Conservation (phyloP, 2,329 filamentous ascomycete species). For the Lojkania enalia region DNA sequence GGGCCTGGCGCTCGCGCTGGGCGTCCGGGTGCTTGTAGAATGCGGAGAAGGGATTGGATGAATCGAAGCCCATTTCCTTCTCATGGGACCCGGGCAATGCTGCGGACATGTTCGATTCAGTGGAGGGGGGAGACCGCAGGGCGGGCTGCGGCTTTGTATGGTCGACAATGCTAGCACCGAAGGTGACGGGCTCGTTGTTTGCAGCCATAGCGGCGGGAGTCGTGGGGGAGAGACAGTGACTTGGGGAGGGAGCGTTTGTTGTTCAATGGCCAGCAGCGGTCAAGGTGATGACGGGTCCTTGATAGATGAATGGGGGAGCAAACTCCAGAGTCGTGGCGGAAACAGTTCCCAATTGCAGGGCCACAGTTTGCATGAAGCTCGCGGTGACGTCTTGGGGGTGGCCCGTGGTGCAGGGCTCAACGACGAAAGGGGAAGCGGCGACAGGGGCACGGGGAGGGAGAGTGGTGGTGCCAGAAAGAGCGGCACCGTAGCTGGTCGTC, state of each 20-base stretch:
- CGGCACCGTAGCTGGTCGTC: conserved; percentile 7
- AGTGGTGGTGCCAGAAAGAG: neutral
- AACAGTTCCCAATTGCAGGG: conserved; percentile 3
- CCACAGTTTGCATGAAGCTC: neutral
- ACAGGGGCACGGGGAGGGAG: neutral
- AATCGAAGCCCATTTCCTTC: conserved; percentile 37
- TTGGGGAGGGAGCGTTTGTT: conserved; percentile 2
- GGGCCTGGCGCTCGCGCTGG: conserved; percentile 22
- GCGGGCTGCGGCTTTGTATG: conserved; percentile 21
- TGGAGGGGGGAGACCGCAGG: conserved; percentile 38
- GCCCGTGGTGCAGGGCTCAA: conserved; percentile 5
- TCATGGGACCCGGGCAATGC: conserved; percentile 37
- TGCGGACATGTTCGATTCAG: conserved; percentile 38
- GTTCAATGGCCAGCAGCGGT: conserved; percentile 9
- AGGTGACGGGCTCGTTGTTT: conserved; percentile 33
- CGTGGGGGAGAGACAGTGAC: conserved; percentile 16
- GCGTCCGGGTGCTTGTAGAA: conserved; percentile 54
- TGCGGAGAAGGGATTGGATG: conserved; percentile 49
- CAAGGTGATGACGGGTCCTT: conserved; percentile 8
- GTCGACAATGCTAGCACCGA: conserved; percentile 44
- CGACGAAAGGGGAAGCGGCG: conserved; percentile 7
- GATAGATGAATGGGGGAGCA: neutral
- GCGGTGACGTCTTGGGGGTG: conserved; percentile 10
- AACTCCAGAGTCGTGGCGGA: neutral
- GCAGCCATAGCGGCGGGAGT: conserved; percentile 27